Evolutionary conservation across 192 early-diverging fungal genomes (phyloP).

Genomic region (Coemansia sp.): DNA sequence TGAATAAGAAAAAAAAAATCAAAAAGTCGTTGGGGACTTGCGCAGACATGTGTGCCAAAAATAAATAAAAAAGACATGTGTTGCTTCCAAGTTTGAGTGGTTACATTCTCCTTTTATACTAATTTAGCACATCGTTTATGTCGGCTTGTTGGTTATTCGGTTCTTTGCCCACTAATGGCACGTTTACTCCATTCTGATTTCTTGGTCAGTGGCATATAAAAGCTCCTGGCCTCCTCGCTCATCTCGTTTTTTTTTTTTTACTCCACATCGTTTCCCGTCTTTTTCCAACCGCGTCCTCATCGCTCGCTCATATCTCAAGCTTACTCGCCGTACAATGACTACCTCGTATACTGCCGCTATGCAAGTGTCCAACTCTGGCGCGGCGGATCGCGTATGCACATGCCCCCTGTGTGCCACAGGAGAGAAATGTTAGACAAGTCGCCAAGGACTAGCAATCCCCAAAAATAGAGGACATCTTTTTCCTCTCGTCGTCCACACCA

Average conservation of each 20-base stretch:
- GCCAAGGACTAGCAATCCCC: neutral
- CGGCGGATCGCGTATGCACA: slow-evolving; percentile 3
- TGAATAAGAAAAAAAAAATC: neutral
- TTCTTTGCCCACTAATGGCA: slow-evolving; percentile 4
- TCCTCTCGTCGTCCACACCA: neutral
- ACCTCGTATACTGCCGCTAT: neutral
- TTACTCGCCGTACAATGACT: neutral
- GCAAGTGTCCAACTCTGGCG: neutral
- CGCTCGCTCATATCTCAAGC: neutral
- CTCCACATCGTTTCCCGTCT: neutral
- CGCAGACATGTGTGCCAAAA: slow-evolving; percentile 10
- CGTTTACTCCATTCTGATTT: neutral
- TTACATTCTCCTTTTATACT: neutral
- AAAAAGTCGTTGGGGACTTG: neutral
- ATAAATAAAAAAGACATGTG: neutral
- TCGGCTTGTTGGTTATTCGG: neutral
- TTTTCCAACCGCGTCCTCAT: neutral
- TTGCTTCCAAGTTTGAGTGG: neutral
- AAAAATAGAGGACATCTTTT: neutral
- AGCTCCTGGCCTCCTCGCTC: neutral
- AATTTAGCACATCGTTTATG: neutral
- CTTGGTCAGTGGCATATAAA: neutral
- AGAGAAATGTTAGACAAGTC: neutral
- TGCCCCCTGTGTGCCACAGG: neutral
- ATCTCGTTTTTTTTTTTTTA: neutral